Base-by-base conservation (phyloP, 2,329 filamentous ascomycete genomes). In the Xylariales sp. region DNA sequence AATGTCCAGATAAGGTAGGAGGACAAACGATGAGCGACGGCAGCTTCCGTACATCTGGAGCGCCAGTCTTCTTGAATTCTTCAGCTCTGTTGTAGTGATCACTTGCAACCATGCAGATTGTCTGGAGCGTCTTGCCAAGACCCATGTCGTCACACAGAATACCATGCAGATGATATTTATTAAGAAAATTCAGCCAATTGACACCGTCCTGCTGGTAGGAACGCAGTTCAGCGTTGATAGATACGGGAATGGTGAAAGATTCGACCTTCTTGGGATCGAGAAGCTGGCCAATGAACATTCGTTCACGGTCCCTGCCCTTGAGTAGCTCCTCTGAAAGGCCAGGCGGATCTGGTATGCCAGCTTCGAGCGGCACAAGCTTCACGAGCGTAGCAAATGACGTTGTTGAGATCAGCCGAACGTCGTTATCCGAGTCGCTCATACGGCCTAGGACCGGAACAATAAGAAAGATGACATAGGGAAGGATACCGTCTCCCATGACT, bases 141-240 rank as follows among this genome's bases (percentile, higher is more conserved):
- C 93, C 93, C 93, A 98, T 98, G 62, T 98, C 93, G 57, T 98
- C 93, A 60, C 93, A 98, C 45, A 98, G 86, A 63, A 98, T 96
- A 36, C 93, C 93, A 54, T 98, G 94, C 2, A 98, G 79, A 56
- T 98, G 91, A 60, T 97, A 98, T 44, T 90, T 90, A 62, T 98
- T 98, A 52, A 98, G 82, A 68, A 98, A 98, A 43, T 94, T 84
- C 38, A 98, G 79, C 93, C 93, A 98, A 60, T 98, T 98, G 58
- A 98, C 91, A 60, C 93, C 93, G 40, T 98, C 93, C 63, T 98
- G 93, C 62, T 98, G 94, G 59, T 98, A 98, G 0, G 90, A 95
- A 49, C 93, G 87, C 38, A 98, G 77, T 56, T 95, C 88, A 0
- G 93, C 94, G 64, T 97, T 97, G 70, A 98, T 98, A 4, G 88